These are phyloP conservation scores for Salix viminalis DNA, from an alignment of 345 rosid species.

Conservation along the genomic window DNA sequence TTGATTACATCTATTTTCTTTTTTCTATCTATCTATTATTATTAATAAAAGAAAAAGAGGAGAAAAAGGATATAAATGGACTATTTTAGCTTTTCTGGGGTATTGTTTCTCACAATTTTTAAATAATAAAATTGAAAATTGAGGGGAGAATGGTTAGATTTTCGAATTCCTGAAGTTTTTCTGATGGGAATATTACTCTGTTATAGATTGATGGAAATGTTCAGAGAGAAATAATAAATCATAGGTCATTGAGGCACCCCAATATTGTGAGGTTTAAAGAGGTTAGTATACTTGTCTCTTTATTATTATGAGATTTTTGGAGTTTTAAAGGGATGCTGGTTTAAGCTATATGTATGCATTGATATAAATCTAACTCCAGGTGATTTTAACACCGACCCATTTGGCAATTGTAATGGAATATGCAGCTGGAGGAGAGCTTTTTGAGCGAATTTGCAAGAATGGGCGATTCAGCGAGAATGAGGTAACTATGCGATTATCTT, in stretches of 20 bases:
- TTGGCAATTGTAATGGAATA: conserved; percentile 36
- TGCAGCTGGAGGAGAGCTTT: conserved; percentile 38
- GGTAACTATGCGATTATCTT: conserved; percentile 5
- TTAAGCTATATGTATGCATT: not conserved
- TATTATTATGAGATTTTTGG: not conserved
- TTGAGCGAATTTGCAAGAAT: conserved; percentile 27
- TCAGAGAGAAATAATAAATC: conserved; percentile 34
- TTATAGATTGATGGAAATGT: conserved; percentile 34
- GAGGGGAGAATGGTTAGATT: not conserved
- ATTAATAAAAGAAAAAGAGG: not conserved
- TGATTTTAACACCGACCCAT: conserved; percentile 31
- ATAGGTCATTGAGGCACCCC: conserved; percentile 31
- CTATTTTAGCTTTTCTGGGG: too few relatives aligned
- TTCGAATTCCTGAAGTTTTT: not conserved
- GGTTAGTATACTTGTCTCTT: conserved; percentile 8
- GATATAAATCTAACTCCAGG: conserved; percentile 8
- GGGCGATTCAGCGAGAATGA: conserved; percentile 32
- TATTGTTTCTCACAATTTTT: not conserved
- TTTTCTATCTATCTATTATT: not conserved
- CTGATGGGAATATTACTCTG: not conserved
- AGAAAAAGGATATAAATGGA: too few relatives aligned
- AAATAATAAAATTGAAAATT: not conserved
- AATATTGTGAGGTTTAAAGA: conserved; percentile 36
- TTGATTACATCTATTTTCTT: not conserved
- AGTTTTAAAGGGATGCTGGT: not conserved